Evolutionary conservation across 164 flowering plant genomes (phyloP).

Genomic region (Liriodendron chinense): DNA sequence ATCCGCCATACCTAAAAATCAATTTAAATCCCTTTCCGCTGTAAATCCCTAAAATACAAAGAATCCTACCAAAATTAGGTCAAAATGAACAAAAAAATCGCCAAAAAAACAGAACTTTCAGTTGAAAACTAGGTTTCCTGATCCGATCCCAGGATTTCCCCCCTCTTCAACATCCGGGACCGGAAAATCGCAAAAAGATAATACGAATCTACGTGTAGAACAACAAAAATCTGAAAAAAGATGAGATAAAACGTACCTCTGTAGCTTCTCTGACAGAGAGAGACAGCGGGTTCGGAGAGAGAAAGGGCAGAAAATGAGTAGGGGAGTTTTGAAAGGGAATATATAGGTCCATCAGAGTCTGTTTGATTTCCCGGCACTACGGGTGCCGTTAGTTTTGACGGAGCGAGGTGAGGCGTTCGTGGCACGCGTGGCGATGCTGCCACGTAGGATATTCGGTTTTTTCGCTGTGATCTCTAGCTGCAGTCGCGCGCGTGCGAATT

Average conservation of each 20-base stretch:
- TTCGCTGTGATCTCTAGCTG: neutral
- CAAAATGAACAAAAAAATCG: neutral
- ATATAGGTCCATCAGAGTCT: slow-evolving; percentile 11
- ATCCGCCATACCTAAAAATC: neutral
- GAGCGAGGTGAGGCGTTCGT: neutral
- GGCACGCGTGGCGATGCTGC: neutral
- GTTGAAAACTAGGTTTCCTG: slow-evolving; percentile 4
- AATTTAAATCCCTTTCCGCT: neutral
- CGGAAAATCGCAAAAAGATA: neutral
- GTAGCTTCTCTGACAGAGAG: neutral
- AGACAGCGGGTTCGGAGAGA: neutral
- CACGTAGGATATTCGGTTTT: neutral
- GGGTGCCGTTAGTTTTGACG: slow-evolving; percentile 29
- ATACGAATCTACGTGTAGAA: neutral
- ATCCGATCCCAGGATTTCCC: neutral
- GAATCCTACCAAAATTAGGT: neutral
- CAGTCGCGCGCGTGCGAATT: neutral
- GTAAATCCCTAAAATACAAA: neutral
- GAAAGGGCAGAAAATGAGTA: neutral
- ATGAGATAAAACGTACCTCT: slow-evolving; percentile 13
- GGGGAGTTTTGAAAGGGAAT: neutral
- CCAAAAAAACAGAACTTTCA: slow-evolving; percentile 8
- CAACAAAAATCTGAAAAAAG: slow-evolving; percentile 2
- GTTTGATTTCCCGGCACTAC: slow-evolving; percentile 19
- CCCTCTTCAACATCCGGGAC: neutral